A percentile compares a stretch with the other conserved stretches of the same genome.
Evolutionary conservation across 345 rosid species (phyloP).

Genomic region (Arabis hirsuta): DNA sequence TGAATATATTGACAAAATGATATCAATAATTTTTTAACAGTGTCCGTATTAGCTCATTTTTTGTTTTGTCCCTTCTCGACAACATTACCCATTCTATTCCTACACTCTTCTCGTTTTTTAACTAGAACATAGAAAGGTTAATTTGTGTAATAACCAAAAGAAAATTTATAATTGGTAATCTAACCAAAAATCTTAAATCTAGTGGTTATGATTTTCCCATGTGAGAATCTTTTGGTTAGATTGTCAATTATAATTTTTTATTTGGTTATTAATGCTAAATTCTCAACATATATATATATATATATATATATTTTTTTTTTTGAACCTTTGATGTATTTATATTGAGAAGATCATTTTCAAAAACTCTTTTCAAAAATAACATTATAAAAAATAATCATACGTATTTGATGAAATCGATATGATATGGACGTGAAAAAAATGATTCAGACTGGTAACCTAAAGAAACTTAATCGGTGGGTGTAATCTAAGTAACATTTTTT

Average conservation of each 20-base stretch:
- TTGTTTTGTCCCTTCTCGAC: conserved; percentile 17
- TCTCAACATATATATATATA: not conserved
- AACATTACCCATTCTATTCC: not conserved
- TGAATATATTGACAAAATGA: not conserved
- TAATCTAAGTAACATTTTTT: not conserved
- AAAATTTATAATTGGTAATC: no score
- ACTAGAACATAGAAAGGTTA: not conserved
- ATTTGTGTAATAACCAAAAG: no score
- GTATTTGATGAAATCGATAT: not conserved
- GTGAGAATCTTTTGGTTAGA: no score
- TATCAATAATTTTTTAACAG: not conserved
- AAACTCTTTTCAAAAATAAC: not conserved
- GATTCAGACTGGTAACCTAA: conserved; percentile 11
- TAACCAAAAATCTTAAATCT: no score
- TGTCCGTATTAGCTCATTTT: conserved; percentile 22
- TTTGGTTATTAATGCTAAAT: no score
- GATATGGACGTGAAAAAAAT: conserved; percentile 1
- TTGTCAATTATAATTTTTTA: no score
- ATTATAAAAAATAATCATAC: not conserved
- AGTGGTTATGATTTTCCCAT: no score
- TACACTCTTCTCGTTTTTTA: not conserved
- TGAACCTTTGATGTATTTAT: not conserved
- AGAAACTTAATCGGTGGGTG: not conserved
- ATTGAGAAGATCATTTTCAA: not conserved
- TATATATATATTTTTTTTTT: no score